Conservation (phyloP, 1,284 basidiomycete species). For the Cutaneotrichosporon sp. region DNA sequence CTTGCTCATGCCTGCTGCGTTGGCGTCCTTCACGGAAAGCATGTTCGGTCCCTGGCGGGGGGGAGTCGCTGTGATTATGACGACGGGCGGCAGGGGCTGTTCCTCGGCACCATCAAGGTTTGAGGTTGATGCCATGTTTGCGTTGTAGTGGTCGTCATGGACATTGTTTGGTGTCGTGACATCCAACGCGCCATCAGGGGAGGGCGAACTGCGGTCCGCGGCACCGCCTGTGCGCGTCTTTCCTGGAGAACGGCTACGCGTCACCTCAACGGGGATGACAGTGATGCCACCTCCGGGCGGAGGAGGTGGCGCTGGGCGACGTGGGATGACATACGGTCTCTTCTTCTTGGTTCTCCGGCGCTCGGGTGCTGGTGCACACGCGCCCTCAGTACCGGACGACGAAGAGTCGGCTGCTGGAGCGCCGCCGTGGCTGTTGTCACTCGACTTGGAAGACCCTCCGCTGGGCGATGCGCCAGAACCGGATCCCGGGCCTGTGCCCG, state of each 20-base stretch:
- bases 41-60: conserved; percentile 20
- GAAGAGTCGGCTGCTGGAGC: neutral
- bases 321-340: conserved; percentile 35
- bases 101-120: neutral
- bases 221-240: neutral
- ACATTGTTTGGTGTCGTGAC: neutral
- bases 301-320: conserved; percentile 38
- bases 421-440: neutral
- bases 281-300: conserved; percentile 17
- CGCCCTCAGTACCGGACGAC: neutral
- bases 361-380: neutral
- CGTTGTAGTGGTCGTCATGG: conserved; percentile 1
- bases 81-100: conserved; percentile 6
- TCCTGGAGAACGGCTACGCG: conserved; percentile 10
- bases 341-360: conserved; percentile 30
- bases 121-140: neutral
- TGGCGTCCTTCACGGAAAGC: conserved; percentile 32
- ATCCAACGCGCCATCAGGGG: neutral
- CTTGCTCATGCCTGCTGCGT: neutral
- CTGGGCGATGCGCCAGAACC: neutral
- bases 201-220: conserved; percentile 4
- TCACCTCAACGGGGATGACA: conserved; percentile 2
- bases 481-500: neutral
- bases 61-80: conserved; percentile 14
- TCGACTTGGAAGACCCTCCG: neutral